Evolutionary conservation across 192 early-diverging fungal species (phyloP).

Genomic region (Coemansia sp.): DNA sequence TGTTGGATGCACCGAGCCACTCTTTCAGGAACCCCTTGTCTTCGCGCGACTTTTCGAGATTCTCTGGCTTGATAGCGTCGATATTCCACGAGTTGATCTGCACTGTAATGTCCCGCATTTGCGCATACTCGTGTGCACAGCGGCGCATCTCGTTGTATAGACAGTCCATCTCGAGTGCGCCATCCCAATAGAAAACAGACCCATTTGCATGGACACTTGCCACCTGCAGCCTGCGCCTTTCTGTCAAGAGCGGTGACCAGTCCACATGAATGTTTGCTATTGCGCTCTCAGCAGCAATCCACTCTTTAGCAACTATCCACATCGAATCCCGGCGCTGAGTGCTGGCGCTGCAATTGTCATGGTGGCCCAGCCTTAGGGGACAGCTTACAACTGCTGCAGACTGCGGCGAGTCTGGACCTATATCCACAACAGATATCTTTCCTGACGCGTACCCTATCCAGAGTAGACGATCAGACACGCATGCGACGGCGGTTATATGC

Average conservation of each 20-base stretch:
- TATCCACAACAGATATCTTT: slow-evolving; percentile 33
- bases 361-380: slow-evolving; percentile 14
- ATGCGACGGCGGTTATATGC: slow-evolving; percentile 44
- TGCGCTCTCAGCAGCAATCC: slow-evolving; percentile 32
- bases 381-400: slow-evolving; percentile 5
- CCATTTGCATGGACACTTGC: slow-evolving; percentile 49
- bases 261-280: slow-evolving; percentile 36
- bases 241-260: slow-evolving; percentile 44
- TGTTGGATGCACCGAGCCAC: slow-evolving; percentile 46
- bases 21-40: slow-evolving; percentile 31
- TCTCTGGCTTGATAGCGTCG: slow-evolving; percentile 84
- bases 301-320: slow-evolving; percentile 48
- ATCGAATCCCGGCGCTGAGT: slow-evolving; percentile 16
- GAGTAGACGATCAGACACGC: slow-evolving; percentile 38
- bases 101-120: slow-evolving; percentile 65
- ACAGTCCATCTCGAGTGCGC: slow-evolving; percentile 30
- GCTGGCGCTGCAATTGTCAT: slow-evolving; percentile 3
- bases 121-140: slow-evolving; percentile 63
- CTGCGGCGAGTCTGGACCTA: slow-evolving; percentile 17
- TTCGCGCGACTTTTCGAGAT: slow-evolving; percentile 58
- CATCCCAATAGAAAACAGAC: slow-evolving; percentile 53
- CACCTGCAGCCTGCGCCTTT: slow-evolving; percentile 36
- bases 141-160: slow-evolving; percentile 63
- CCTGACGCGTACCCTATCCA: slow-evolving; percentile 51
- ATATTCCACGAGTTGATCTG: slow-evolving; percentile 94